Evolutionary conservation across 2,329 filamentous ascomycete species (phyloP).

Genomic region (Magnaporthiopsis poae): DNA sequence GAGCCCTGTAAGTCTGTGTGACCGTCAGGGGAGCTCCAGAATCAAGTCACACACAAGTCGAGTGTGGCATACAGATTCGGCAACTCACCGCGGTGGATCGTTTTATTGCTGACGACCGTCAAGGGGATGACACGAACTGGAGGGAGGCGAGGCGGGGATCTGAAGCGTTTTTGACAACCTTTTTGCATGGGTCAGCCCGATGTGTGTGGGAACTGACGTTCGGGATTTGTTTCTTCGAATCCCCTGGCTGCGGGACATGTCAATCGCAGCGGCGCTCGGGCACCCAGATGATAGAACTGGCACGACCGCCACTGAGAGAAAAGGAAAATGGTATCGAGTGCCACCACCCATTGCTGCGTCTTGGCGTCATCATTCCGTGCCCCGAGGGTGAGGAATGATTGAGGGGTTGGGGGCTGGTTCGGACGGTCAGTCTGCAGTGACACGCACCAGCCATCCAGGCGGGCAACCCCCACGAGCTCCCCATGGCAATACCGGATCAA

Average conservation of each 20-base stretch:
- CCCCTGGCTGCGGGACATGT: background rate
- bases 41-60: background rate
- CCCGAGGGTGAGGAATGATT: background rate
- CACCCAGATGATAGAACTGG: background rate
- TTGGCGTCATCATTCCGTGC: background rate
- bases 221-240: background rate
- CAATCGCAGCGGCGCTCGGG: background rate
- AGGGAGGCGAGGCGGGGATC: background rate
- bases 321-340: background rate
- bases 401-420: background rate
- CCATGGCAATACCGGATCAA: background rate
- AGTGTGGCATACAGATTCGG: background rate
- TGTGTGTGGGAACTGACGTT: background rate
- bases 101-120: background rate
- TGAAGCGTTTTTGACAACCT: background rate
- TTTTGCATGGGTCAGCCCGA: background rate
- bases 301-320: background rate
- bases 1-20: background rate
- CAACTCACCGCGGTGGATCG: background rate
- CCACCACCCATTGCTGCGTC: background rate
- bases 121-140: background rate
- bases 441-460: background rate
- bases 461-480: background rate
- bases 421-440: background rate
- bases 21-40: background rate